phyloP scores from a whole-genome alignment of 768 basidiomycete species.

The Boletus coccyginus region DNA sequence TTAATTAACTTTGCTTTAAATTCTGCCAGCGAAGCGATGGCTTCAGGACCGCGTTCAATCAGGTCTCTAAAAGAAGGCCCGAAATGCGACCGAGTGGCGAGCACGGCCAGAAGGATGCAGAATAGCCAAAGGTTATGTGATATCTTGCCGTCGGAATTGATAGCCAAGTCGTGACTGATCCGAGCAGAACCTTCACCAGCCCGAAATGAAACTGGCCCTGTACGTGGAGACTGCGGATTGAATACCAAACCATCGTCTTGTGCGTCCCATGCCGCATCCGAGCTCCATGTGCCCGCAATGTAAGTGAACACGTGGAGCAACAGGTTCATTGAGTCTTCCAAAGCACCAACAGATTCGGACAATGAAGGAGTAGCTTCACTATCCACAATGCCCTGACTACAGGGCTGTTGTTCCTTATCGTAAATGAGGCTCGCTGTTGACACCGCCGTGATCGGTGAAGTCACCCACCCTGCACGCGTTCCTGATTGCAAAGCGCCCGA shows the following conservation, averaged over 20 bases:
- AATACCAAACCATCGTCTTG: constrained; percentile 23
- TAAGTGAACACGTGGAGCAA: constrained; percentile 19
- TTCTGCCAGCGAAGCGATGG: constrained; percentile 13
- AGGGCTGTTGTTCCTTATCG: constrained; percentile 20
- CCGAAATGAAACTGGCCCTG: constrained; percentile 12
- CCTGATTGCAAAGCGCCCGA: constrained; percentile 18
- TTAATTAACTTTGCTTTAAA: constrained; percentile 25
- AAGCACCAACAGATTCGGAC: constrained; percentile 4
- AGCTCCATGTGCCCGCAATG: constrained; percentile 21
- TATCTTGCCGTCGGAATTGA: constrained; percentile 52
- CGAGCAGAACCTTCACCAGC: constrained; percentile 10
- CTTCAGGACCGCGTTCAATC: constrained; percentile 13
- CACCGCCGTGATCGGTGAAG: constrained; percentile 25
- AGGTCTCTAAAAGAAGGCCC: constrained; percentile 14
- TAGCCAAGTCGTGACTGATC: constrained; percentile 27
- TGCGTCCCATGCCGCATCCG: constrained; percentile 27
- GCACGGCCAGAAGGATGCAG: constrained; percentile 32
- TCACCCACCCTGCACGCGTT: constrained; percentile 25
- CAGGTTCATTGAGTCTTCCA: constrained; percentile 13
- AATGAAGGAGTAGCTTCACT: constrained; percentile 5
- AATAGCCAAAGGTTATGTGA: constrained; percentile 51
- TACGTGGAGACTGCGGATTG: constrained; percentile 22
- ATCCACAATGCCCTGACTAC: constrained; percentile 17
- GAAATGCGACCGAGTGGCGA: constrained; percentile 11
- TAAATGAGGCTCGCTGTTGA: constrained; percentile 14